phyloP scores from a whole-genome alignment of 73 alveolate species.

The Paramecium octaurelia region DNA sequence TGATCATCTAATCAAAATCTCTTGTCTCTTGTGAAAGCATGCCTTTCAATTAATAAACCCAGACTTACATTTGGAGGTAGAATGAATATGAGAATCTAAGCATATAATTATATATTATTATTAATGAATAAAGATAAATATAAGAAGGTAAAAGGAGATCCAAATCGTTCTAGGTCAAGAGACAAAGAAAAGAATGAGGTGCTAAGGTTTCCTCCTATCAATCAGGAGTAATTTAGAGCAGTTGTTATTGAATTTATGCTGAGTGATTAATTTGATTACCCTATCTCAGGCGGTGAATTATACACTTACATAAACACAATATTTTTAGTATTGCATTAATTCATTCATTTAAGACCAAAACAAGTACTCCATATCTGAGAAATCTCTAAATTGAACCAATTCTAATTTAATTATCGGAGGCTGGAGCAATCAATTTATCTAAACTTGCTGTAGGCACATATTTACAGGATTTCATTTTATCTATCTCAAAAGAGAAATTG shows the following conservation, averaged over 20 bases:
- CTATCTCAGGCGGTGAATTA: constrained; percentile 52
- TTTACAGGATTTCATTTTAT: constrained; percentile 43
- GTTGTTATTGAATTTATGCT: constrained; percentile 51
- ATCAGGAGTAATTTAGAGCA: constrained; percentile 57
- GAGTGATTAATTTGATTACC: constrained; percentile 63
- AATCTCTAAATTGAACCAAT: constrained; percentile 53
- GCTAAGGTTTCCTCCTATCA: constrained; percentile 48
- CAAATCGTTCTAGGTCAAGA: constrained; percentile 30
- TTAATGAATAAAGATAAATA: constrained; percentile 29
- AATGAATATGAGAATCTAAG: not conserved
- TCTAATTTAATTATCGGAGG: not conserved
- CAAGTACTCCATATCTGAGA: constrained; percentile 40
- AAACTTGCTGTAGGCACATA: constrained; percentile 58
- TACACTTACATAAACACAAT: constrained; percentile 25
- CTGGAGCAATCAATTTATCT: constrained; percentile 36
- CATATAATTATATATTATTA: not conserved
- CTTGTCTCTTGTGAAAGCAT: no score
- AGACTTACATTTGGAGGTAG: not conserved
- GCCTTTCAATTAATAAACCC: no score
- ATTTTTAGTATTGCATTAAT: not conserved
- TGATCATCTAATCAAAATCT: not conserved
- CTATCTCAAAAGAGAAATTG: constrained; percentile 44
- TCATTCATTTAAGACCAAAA: constrained; percentile 17
- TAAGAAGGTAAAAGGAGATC: not conserved
- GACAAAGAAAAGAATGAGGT: constrained; percentile 45